Evolutionary conservation across 257 asterid species (phyloP), one percentile per base, ranked within the genome.

Genomic region (Nicotiana benthamiana): DNA sequence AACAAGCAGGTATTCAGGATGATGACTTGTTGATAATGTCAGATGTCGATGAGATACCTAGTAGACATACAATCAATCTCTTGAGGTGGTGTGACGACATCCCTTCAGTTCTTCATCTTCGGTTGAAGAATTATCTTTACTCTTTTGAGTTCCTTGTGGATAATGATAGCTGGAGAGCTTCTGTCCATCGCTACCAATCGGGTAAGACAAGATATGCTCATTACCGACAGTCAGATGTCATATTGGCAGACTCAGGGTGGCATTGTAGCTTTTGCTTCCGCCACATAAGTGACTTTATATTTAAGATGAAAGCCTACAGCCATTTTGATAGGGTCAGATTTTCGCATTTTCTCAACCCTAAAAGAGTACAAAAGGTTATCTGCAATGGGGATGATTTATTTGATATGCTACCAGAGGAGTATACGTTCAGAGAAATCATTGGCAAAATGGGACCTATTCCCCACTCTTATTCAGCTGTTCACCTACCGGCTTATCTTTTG

Each of bases 381-480:
- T 93, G 97, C 85, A 86, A 89, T 74, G 97, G 97, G 36, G 87
- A 88, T 9, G 93, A 93, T 82, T 82, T 93, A 64, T 93, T 93
- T 57, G 97, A 93, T 84, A 93, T 93, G 97, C 89, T 93, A n/a
- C 97, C 97, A 0, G 97, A 93, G 77, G 97, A 93, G 89, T 89
- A 93, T 80, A 91, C 92, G 6, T 93, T 91, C 81, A 90, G 85
- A 85, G 96, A 91, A 74, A 92, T 92, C 64, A 92, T 92, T 15
- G 93, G 97, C 62, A 92, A 92, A 83, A 92, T 92, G 97, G 97
- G 97, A 57, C 89, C 91, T 7, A 88, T 92, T 28, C 97, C 95
- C 17, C 95, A 89, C 80, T 92, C 97, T 1, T 91, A 91, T 80
- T 93, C 97, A 1, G 97, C 94, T 13, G 94, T 93, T 26, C 93